These are phyloP conservation scores for Fusarium zealandicum DNA, from an alignment of 2,329 filamentous ascomycete genomes.

Conservation along the genomic window DNA sequence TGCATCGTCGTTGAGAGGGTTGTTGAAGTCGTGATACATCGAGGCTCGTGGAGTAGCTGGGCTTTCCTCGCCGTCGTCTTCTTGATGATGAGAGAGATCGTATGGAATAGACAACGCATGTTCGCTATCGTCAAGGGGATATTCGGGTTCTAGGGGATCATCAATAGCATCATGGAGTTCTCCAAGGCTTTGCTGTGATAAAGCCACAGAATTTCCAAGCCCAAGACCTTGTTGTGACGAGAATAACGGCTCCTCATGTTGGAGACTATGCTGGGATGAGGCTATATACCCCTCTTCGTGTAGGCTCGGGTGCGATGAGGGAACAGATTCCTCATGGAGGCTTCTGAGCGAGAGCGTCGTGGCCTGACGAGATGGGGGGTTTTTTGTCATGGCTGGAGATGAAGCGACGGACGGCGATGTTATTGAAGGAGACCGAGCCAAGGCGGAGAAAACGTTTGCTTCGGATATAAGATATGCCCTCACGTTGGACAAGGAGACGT, in stretches of 20 bases:
- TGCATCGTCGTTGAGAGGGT: slow-evolving; percentile 37
- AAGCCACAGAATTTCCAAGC: slow-evolving; percentile 31
- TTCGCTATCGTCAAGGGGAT: slow-evolving; percentile 58
- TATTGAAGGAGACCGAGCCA: slow-evolving; percentile 65
- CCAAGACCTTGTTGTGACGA: slow-evolving; percentile 15
- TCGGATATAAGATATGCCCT: slow-evolving; percentile 72
- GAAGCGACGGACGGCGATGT: slow-evolving; percentile 51
- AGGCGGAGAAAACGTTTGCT: slow-evolving; percentile 67
- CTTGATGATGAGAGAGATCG: slow-evolving; percentile 51
- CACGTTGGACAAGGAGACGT: slow-evolving; percentile 68
- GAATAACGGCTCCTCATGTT: neutral
- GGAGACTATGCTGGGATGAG: slow-evolving; percentile 36
- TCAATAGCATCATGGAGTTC: slow-evolving; percentile 34
- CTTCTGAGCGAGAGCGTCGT: slow-evolving; percentile 41
- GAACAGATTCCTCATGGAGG: slow-evolving; percentile 37
- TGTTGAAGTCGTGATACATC: slow-evolving; percentile 49
- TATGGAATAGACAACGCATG: slow-evolving; percentile 65
- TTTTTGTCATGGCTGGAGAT: slow-evolving; percentile 59
- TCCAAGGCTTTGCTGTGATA: slow-evolving; percentile 38
- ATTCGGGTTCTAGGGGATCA: slow-evolving; percentile 34
- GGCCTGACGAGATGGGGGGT: slow-evolving; percentile 46
- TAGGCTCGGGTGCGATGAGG: slow-evolving; percentile 40
- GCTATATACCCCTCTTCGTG: slow-evolving; percentile 29
- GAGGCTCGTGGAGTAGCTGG: slow-evolving; percentile 64
- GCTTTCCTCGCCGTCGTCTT: slow-evolving; percentile 48